phyloP scores from a whole-genome alignment of 441 rosid genomes.

The Kokia cookei region DNA sequence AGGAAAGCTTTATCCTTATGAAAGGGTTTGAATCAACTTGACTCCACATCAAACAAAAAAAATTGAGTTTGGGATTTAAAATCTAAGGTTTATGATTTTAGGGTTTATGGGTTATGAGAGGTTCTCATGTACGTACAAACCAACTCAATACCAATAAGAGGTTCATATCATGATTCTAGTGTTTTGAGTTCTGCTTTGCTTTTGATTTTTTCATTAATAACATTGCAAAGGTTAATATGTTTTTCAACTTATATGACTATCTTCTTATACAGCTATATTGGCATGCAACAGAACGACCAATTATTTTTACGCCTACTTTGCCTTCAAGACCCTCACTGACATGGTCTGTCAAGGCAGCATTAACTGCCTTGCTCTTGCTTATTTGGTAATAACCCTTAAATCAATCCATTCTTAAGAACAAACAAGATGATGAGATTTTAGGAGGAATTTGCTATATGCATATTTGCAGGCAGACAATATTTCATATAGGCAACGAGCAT shows the following conservation, averaged over 20 bases:
- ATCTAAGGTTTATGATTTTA: too few species aligned
- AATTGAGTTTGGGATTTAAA: too few species aligned
- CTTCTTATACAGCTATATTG: constrained; percentile 50
- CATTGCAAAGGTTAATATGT: background rate
- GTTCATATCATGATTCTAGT: background rate
- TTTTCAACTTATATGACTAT: background rate
- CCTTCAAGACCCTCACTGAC: constrained; percentile 46
- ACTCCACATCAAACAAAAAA: too few species aligned
- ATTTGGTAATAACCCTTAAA: constrained; percentile 45
- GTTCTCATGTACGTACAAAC: too few species aligned
- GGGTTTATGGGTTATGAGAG: too few species aligned
- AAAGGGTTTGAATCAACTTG: too few species aligned
- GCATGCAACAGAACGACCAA: constrained; percentile 61
- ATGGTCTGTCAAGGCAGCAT: constrained; percentile 61
- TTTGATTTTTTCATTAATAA: background rate
- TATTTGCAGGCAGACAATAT: constrained; percentile 57
- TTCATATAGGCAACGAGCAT: constrained; percentile 36
- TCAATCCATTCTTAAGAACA: background rate
- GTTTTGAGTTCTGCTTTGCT: background rate
- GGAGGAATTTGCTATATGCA: too few species aligned
- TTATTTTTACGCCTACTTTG: constrained; percentile 62
- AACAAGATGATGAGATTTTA: too few species aligned
- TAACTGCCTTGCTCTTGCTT: constrained; percentile 78
- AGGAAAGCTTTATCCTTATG: too few species aligned
- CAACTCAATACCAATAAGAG: too few species aligned